Evolutionary conservation across 805 yeast genomes (phyloP).

Genomic region (Spathaspora passalidarum): DNA sequence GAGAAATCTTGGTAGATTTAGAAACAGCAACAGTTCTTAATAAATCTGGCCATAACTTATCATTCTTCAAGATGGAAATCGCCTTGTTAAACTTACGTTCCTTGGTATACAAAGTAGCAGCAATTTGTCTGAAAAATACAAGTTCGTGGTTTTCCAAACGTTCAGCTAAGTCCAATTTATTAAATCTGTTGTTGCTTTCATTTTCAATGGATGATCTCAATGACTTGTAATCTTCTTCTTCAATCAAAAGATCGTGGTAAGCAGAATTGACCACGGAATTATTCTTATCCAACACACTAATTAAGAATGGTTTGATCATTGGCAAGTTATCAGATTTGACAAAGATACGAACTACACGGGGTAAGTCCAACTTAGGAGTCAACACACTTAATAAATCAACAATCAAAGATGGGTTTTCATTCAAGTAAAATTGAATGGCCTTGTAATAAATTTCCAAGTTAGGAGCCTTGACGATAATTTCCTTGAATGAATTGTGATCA

Average conservation of each 20-base stretch:
- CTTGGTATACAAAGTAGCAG: conserved; percentile 90
- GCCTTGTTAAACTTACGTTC: conserved; percentile 93
- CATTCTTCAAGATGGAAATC: conserved; percentile 81
- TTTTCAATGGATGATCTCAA: conserved; percentile 79
- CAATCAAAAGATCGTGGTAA: conserved; percentile 91
- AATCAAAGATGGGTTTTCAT: conserved; percentile 86
- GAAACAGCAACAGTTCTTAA: conserved; percentile 89
- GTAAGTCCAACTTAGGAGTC: conserved; percentile 86
- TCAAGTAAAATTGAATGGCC: conserved; percentile 91
- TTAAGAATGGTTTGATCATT: conserved; percentile 90
- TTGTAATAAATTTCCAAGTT: conserved; percentile 96
- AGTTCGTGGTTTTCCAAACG: conserved; percentile 89
- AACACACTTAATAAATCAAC: conserved; percentile 82
- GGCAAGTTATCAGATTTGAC: conserved; percentile 95
- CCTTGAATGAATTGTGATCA: conserved; percentile 93
- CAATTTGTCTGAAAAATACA: conserved; percentile 92
- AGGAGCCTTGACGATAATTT: conserved; percentile 89
- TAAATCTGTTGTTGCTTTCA: conserved; percentile 80
- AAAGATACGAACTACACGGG: conserved; percentile 93
- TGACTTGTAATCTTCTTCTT: conserved; percentile 93
- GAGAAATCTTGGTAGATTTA: conserved; percentile 74
- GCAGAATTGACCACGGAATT: conserved; percentile 90
- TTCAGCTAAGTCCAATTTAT: conserved; percentile 86
- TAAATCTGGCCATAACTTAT: conserved; percentile 93
- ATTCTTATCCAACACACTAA: conserved; percentile 87